Conservation (phyloP, 1,284 basidiomycete genomes). For the Boletus hoseneyae region DNA sequence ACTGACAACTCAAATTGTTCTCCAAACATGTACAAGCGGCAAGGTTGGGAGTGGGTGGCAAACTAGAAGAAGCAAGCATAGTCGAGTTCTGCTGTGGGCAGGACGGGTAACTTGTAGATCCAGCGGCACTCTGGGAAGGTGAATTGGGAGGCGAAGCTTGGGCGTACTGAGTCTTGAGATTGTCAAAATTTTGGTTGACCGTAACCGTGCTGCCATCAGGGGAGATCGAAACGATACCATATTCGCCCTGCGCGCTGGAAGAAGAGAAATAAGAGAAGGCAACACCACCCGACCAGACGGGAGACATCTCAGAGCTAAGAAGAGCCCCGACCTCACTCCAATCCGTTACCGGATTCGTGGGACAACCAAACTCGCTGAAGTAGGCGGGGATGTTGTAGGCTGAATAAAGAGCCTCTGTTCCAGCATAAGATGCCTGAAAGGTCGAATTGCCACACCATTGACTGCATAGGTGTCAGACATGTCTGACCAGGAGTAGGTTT, state of each 20-base stretch:
- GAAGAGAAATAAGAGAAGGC: constrained; percentile 90
- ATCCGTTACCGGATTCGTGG: constrained; percentile 57
- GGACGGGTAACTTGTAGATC: constrained; percentile 51
- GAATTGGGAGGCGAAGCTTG: constrained; percentile 60
- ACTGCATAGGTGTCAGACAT: constrained; percentile 36
- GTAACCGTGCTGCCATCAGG: constrained; percentile 60
- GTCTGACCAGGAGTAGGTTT: constrained; percentile 3
- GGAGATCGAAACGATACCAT: constrained; percentile 81
- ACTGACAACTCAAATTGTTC: constrained; percentile 66
- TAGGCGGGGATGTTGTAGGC: constrained; percentile 80
- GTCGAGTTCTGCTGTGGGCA: constrained; percentile 63
- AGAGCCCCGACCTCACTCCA: constrained; percentile 84
- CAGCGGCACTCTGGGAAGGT: constrained; percentile 56
- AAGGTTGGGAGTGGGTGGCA: constrained; percentile 84
- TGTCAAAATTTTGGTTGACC: constrained; percentile 63
- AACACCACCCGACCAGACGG: constrained; percentile 84
- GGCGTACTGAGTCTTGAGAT: constrained; percentile 61
- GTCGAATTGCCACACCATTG: constrained; percentile 78
- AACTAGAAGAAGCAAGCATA: constrained; percentile 62
- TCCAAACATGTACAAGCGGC: constrained; percentile 78
- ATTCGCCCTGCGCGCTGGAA: constrained; percentile 58
- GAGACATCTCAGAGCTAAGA: constrained; percentile 67
- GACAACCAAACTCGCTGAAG: constrained; percentile 89
- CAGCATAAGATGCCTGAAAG: constrained; percentile 54
- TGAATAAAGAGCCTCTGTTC: constrained; percentile 52